Evolutionary conservation across 2,329 filamentous ascomycete species (phyloP).

Genomic region (Talaromyces pinophilus): DNA sequence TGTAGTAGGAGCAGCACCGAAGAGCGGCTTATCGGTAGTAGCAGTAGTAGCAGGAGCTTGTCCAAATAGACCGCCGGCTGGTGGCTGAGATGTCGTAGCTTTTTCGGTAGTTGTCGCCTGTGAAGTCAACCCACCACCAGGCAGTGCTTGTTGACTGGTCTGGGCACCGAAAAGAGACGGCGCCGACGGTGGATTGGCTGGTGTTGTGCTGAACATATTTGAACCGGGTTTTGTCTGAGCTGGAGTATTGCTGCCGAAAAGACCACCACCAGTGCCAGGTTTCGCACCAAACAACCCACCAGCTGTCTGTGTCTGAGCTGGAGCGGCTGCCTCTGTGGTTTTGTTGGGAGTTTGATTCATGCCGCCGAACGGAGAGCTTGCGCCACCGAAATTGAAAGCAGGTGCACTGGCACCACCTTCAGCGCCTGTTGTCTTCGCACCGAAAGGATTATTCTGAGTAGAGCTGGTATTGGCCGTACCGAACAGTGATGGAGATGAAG

Average conservation of each 20-base stretch:
- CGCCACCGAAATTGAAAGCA: constrained; percentile 39
- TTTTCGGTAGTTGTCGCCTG: constrained; percentile 26
- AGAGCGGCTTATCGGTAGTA: constrained; percentile 32
- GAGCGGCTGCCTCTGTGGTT: constrained; percentile 34
- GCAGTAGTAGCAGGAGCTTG: constrained; percentile 20
- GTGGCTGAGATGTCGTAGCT: constrained; percentile 32
- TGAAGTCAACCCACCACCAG: constrained; percentile 31
- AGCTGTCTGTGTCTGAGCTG: constrained; percentile 35
- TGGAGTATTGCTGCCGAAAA: constrained; percentile 46
- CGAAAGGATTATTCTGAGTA: constrained; percentile 33
- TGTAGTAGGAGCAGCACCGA: constrained; percentile 31
- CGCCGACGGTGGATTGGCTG: constrained; percentile 49
- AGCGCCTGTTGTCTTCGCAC: constrained; percentile 26
- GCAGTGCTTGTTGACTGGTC: constrained; percentile 33
- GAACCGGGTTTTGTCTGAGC: constrained; percentile 36
- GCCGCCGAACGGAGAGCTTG: constrained; percentile 33
- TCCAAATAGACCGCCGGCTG: constrained; percentile 35
- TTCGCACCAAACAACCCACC: constrained; percentile 39
- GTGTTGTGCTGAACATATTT: constrained; percentile 42
- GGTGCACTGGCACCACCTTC: constrained; percentile 29
- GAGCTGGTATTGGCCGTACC: constrained; percentile 33
- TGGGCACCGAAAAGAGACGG: constrained; percentile 33
- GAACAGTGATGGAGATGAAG: constrained; percentile 39
- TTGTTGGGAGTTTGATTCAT: constrained; percentile 41
- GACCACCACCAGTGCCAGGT: constrained; percentile 24